Evolutionary conservation across 495 filamentous ascomycete species (phyloP).

Genomic region (Aspergillus biplanus): DNA sequence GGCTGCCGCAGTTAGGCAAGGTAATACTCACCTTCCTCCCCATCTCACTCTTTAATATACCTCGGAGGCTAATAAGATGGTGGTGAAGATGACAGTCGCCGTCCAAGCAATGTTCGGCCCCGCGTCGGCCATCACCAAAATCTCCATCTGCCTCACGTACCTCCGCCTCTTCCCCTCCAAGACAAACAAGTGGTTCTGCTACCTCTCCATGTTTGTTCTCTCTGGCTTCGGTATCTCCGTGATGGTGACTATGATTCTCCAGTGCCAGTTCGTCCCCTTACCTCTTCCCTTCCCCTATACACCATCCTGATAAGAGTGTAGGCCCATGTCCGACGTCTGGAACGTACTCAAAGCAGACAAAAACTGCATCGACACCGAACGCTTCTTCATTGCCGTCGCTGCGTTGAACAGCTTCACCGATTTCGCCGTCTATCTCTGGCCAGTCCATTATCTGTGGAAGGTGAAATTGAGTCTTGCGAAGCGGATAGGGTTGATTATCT

Average conservation of each 20-base stretch:
- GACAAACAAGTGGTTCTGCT: conserved; percentile 12
- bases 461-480: conserved; percentile 8
- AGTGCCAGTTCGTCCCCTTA: conserved; percentile 5
- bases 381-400: conserved; percentile 10
- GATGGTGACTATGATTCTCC: neutral
- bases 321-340: conserved; percentile 4
- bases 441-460: conserved; percentile 4
- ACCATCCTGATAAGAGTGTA: neutral
- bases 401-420: conserved; percentile 12
- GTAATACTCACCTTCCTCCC: neutral
- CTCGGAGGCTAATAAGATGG: neutral
- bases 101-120: conserved; percentile 6
- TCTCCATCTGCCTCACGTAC: conserved; percentile 13
- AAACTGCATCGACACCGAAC: conserved; percentile 7
- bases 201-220: conserved; percentile 6
- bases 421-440: conserved; percentile 17
- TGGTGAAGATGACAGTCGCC: neutral
- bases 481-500: conserved; percentile 3
- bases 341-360: conserved; percentile 8
- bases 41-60: neutral
- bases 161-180: conserved; percentile 14
- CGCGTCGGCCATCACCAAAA: conserved; percentile 7
- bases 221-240: conserved; percentile 1
- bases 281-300: neutral
- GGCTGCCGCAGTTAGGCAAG: neutral